A percentile compares a stretch with the other conserved stretches of the same genome.
These are phyloP conservation scores for Herpetomonas samuelpessoai DNA, from an alignment of 208 protist species.

Conservation along the genomic window DNA sequence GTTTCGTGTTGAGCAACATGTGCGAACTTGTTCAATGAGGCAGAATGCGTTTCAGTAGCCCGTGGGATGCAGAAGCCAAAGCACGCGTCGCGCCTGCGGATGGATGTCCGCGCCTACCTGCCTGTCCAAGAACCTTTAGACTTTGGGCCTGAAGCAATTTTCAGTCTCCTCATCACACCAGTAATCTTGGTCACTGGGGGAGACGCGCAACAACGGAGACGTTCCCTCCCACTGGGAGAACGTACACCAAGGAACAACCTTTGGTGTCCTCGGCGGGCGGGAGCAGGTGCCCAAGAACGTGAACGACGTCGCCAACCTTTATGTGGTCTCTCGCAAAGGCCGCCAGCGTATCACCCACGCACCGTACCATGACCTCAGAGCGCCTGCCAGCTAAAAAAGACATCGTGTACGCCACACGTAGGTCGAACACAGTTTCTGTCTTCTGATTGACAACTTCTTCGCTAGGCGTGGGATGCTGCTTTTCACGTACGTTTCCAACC, in stretches of 20 bases:
- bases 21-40: too few species aligned
- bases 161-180: too few species aligned
- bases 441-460: slow-evolving; percentile 2
- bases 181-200: neutral
- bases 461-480: neutral
- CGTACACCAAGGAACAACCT: slow-evolving; percentile 23
- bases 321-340: slow-evolving; percentile 51
- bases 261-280: slow-evolving; percentile 19
- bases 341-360: slow-evolving; percentile 50
- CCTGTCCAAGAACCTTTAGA: too few species aligned
- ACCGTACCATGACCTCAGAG: slow-evolving; percentile 44
- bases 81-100: too few species aligned
- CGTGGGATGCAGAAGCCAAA: too few species aligned
- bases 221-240: slow-evolving; percentile 76
- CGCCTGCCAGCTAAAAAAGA: slow-evolving; percentile 33
- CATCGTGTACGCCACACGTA: slow-evolving; percentile 58
- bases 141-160: too few species aligned
- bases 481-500: slow-evolving; percentile 42
- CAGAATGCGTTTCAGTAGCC: too few species aligned
- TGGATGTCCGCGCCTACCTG: too few species aligned
- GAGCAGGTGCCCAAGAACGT: slow-evolving; percentile 77
- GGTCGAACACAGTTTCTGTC: slow-evolving; percentile 31
- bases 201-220: slow-evolving; percentile 53
- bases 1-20: too few species aligned
- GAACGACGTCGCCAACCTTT: slow-evolving; percentile 67